Conservation (phyloP, 176 grass and related monocot species). For the Phoenix roebelenii region DNA sequence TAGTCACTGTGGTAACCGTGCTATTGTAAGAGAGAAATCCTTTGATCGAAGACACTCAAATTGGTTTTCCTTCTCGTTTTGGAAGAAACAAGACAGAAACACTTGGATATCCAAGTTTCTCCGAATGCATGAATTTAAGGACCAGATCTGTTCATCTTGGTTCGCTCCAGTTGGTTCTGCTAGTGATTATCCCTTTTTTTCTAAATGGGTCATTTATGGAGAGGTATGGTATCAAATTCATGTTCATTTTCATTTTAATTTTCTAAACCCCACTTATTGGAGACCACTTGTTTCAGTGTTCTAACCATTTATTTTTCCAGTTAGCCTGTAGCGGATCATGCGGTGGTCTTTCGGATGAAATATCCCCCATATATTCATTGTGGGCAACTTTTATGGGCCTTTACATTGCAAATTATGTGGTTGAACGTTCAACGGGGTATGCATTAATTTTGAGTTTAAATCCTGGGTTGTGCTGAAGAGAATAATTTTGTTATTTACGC, state of each 20-base stretch:
- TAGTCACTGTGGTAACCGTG: constrained; percentile 87
- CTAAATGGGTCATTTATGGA: constrained; percentile 97
- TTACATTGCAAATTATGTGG: constrained; percentile 94
- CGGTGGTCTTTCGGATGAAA: constrained; percentile 42
- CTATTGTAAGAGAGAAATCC: constrained; percentile 60
- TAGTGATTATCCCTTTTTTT: constrained; percentile 83
- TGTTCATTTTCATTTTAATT: constrained; percentile 3
- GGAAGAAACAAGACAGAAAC: constrained; percentile 84
- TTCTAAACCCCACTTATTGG: not conserved
- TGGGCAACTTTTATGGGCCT: constrained; percentile 97
- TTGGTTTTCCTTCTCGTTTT: constrained; percentile 66
- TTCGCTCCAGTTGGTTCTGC: constrained; percentile 93
- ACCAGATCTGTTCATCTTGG: constrained; percentile 95
- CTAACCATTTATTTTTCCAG: constrained; percentile 43
- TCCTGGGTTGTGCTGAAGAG: no score
- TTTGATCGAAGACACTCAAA: constrained; percentile 67
- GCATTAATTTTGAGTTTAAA: constrained; percentile 1
- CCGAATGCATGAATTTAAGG: constrained; percentile 86
- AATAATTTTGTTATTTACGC: no score
- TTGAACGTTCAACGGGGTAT: constrained; percentile 95
- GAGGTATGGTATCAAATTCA: constrained; percentile 40
- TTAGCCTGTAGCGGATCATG: constrained; percentile 68
- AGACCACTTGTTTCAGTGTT: constrained; percentile 10
- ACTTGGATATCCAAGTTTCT: constrained; percentile 51
- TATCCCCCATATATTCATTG: constrained; percentile 84